Conservation (phyloP, 805 yeast species). For the Yarrowia sp. region DNA sequence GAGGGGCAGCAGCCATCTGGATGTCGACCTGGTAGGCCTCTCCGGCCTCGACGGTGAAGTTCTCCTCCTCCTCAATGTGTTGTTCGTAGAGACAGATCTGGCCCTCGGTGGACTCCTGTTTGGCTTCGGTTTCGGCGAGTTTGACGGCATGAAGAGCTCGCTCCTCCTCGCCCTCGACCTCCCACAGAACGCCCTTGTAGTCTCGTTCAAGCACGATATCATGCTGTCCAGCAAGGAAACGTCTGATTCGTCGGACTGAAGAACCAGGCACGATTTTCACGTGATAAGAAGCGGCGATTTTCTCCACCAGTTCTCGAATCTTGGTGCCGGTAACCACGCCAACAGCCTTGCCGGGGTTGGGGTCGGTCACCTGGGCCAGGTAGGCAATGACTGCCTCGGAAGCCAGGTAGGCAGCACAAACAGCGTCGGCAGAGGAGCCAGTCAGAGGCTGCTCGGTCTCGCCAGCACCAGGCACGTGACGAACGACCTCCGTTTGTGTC, state of each 20-base stretch:
- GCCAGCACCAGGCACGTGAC: conserved; percentile 54
- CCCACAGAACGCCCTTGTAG: conserved; percentile 79
- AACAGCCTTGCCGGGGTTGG: conserved; percentile 42
- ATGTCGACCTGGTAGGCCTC: conserved; percentile 89
- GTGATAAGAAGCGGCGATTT: conserved; percentile 82
- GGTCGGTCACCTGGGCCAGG: conserved; percentile 78
- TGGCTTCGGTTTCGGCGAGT: conserved; percentile 39
- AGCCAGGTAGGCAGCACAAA: conserved; percentile 88
- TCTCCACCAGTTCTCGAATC: conserved; percentile 79
- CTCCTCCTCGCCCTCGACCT: conserved; percentile 43
- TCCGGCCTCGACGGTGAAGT: conserved; percentile 74
- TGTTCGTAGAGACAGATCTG: conserved; percentile 50
- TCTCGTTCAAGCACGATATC: conserved; percentile 93
- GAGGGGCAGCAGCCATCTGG: conserved; percentile 70
- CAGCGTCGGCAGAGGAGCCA: conserved; percentile 87
- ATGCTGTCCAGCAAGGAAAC: conserved; percentile 95
- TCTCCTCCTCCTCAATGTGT: conserved; percentile 53
- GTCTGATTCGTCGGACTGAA: conserved; percentile 85
- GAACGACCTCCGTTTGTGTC: conserved; percentile 83
- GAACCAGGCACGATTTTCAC: conserved; percentile 93
- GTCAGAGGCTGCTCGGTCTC: conserved; percentile 77
- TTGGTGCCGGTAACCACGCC: conserved; percentile 65
- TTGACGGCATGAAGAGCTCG: conserved; percentile 37
- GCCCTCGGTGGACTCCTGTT: conserved; percentile 37
- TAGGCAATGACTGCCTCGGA: conserved; percentile 82